phyloP scores from a whole-genome alignment of 2,329 filamentous ascomycete species.

The Colletotrichum sp. region DNA sequence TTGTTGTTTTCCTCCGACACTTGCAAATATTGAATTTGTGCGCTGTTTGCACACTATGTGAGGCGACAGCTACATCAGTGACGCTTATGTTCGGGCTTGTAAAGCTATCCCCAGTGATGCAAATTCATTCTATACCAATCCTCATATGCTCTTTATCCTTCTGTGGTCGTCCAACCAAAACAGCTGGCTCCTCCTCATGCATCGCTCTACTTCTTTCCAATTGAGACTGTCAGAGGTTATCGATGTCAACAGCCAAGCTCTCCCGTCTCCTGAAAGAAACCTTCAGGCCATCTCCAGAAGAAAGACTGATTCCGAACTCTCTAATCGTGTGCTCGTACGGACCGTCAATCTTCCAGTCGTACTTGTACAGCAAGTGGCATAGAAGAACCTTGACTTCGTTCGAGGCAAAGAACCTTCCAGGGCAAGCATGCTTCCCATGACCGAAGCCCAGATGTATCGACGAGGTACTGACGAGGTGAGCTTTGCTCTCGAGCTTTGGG shows the following conservation, averaged over 20 bases:
- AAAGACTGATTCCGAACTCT: background rate
- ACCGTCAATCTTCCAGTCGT: background rate
- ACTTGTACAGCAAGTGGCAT: background rate
- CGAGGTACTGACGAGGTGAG: background rate
- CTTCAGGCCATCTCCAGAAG: background rate
- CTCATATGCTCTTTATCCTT: too few relatives aligned
- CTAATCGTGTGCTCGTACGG: background rate
- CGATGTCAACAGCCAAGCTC: background rate
- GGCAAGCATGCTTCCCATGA: background rate
- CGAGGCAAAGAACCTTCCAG: background rate
- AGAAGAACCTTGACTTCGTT: background rate
- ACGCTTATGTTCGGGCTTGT: too few relatives aligned
- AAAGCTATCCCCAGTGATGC: too few relatives aligned
- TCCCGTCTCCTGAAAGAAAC: background rate
- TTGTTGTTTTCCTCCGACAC: too few relatives aligned
- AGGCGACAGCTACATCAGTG: too few relatives aligned
- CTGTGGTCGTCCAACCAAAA: accelerated
- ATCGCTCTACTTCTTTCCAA: accelerated
- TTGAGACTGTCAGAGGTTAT: background rate
- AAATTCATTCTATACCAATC: too few relatives aligned
- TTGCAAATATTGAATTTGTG: too few relatives aligned
- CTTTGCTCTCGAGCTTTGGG: background rate
- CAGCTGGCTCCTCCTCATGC: background rate
- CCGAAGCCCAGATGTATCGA: background rate
- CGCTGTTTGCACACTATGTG: too few relatives aligned